Conservation (phyloP, 306 rosid genomes). For the Cicer chorassanicum region DNA sequence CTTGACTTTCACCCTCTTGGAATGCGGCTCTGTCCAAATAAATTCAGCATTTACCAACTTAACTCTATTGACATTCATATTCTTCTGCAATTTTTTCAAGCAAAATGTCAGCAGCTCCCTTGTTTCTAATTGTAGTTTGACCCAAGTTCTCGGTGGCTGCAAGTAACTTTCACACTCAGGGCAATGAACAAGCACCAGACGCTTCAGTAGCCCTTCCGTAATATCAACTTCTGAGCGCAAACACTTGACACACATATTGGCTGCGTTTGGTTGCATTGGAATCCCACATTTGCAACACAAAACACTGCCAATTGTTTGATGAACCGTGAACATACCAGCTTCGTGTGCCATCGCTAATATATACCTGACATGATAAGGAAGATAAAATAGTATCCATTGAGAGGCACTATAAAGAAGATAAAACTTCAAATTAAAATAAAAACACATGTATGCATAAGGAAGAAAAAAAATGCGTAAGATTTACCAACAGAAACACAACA, state of each 20-base stretch:
- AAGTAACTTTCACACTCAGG: conserved; percentile 22
- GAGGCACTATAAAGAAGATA: not conserved
- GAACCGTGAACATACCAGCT: conserved; percentile 21
- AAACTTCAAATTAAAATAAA: not conserved
- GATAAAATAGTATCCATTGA: not conserved
- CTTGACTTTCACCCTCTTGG: conserved; percentile 30
- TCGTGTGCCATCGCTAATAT: conserved; percentile 1
- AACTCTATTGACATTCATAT: conserved; percentile 11
- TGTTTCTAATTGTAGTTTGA: conserved; percentile 16
- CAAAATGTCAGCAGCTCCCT: conserved; percentile 26
- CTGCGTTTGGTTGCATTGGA: conserved; percentile 24
- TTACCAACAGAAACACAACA: not conserved
- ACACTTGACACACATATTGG: conserved; percentile 33
- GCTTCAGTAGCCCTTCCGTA: conserved; percentile 20
- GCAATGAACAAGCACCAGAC: conserved; percentile 26
- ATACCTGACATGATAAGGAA: not conserved
- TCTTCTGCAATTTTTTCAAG: conserved; percentile 23
- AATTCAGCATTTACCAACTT: conserved; percentile 17
- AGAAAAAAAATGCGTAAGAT: not conserved
- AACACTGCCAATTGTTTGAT: conserved; percentile 19
- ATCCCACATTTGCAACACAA: conserved; percentile 35
- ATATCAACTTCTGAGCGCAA: conserved; percentile 28
- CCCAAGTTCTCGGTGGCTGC: conserved; percentile 30
- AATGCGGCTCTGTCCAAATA: conserved; percentile 27
- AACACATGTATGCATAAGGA: not conserved